phyloP scores from a whole-genome alignment of 768 basidiomycete genomes.

The Strobilomyces dryophilus region DNA sequence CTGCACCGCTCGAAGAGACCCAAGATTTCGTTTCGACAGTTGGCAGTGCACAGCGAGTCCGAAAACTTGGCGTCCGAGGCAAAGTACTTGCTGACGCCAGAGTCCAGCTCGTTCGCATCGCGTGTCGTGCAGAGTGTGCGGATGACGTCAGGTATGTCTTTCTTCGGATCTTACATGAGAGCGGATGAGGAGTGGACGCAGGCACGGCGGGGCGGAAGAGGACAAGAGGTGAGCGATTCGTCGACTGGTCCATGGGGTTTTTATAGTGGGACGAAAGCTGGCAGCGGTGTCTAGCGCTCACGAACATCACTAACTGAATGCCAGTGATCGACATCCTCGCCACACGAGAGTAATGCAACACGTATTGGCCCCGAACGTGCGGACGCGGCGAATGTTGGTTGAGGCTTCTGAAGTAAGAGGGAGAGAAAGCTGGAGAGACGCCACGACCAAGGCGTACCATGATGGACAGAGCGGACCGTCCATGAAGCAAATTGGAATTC shows the following conservation, averaged over 20 bases:
- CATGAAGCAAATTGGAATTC: neutral
- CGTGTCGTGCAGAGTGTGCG: constrained; percentile 42
- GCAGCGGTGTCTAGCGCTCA: neutral
- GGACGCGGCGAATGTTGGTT: neutral
- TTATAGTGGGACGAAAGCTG: constrained; percentile 12
- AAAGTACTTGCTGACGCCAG: constrained; percentile 47
- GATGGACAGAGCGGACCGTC: neutral
- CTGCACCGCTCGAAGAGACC: constrained; percentile 65
- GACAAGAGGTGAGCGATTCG: neutral
- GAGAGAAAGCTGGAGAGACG: neutral
- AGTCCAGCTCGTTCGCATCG: constrained; percentile 47
- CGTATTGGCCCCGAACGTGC: neutral
- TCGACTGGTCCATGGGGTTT: constrained; percentile 1
- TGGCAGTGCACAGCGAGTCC: constrained; percentile 55
- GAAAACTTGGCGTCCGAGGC: constrained; percentile 51
- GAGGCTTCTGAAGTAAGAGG: neutral
- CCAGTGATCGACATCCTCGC: neutral
- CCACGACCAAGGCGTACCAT: neutral
- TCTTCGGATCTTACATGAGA: constrained; percentile 52
- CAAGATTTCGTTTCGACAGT: constrained; percentile 51
- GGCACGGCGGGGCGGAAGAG: neutral
- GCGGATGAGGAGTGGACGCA: neutral
- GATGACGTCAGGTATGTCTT: constrained; percentile 46
- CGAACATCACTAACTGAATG: constrained; percentile 6
- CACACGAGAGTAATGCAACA: neutral